Evolutionary conservation across 2,329 filamentous ascomycete species (phyloP), one percentile per base, ranked within the genome.

Genomic region (Trichoderma lentiforme): DNA sequence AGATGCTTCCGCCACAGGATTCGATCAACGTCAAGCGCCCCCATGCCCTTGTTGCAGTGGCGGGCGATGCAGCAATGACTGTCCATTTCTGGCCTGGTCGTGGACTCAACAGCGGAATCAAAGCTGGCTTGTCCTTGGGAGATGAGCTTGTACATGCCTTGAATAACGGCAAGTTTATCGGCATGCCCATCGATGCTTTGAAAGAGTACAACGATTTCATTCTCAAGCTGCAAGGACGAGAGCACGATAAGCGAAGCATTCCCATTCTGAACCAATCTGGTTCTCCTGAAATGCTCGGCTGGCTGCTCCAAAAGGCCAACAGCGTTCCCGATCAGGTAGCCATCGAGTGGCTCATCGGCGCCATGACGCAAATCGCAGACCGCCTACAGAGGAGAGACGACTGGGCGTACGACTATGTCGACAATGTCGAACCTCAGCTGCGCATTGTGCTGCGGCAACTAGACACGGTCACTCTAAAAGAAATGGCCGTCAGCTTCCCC

Each of bases 61-160:
- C 80, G 0, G 80, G 80, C 2, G 80, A 82, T 43, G 78, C 80
- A 2, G 79, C 79, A 28, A 81, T 81, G 78, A 81, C 78, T 8
- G 80, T 81, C 4, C 79, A 81, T 71, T 82, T 81, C 63, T 81
- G 79, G 80, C 79, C 80, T 0, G 80, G 80, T 0, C 76, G 80
- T 8, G 80, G 80, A 0, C 75, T 81, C 4, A 81, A 81, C 73
- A 81, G 79, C 72, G 80, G 80, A 39, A 80, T 82, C 75, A 82
- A 81, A 61, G 75, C 80, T 0, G 80, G 79, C 7, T 76, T 82
- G 26, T 79, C 80, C 0, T 73, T 81, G 12, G 80, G 79, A 14
- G 79, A 81, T 66, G 79, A 81, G 73, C 78, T 82, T 34, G 80
- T 80, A 3, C 77, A 80, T 68, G 78, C 79, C 0, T 75, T 81